phyloP scores from a whole-genome alignment of 1,139 yeast species.

The Suhomyces maxii region DNA sequence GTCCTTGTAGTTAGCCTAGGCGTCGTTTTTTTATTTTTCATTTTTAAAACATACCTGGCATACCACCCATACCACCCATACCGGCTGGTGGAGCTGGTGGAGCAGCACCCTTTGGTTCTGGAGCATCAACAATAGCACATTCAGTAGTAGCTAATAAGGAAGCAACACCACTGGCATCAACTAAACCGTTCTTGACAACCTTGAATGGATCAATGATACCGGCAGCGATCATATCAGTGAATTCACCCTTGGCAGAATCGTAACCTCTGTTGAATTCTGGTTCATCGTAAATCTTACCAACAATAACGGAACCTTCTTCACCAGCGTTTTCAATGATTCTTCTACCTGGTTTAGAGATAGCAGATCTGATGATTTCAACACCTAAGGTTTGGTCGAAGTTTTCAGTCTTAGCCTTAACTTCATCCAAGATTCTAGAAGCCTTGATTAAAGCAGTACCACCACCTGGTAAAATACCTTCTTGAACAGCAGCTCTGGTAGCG shows the following conservation, averaged over 20 bases:
- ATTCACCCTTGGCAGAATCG: slow-evolving; percentile 92
- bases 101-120: slow-evolving; percentile 78
- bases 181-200: slow-evolving; percentile 96
- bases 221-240: slow-evolving; percentile 92
- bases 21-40: too few species aligned
- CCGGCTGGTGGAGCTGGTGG: slow-evolving; percentile 57
- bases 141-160: slow-evolving; percentile 97
- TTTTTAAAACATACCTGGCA: slow-evolving; percentile 37
- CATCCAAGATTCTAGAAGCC: slow-evolving; percentile 83
- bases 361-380: slow-evolving; percentile 91
- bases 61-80: slow-evolving; percentile 32
- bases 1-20: background rate
- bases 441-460: slow-evolving; percentile 99
- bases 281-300: slow-evolving; percentile 91
- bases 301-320: slow-evolving; percentile 96
- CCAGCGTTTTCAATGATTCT: slow-evolving; percentile 98
- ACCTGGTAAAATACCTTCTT: slow-evolving; percentile 99
- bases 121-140: slow-evolving; percentile 97
- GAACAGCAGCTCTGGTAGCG: slow-evolving; percentile 99
- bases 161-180: slow-evolving; percentile 98
- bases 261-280: slow-evolving; percentile 88
- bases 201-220: slow-evolving; percentile 99
- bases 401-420: slow-evolving; percentile 62
- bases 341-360: slow-evolving; percentile 96
- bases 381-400: slow-evolving; percentile 99